Evolutionary conservation across 1,284 basidiomycete genomes (phyloP).

Genomic region (Leccinum cinnamomeum): DNA sequence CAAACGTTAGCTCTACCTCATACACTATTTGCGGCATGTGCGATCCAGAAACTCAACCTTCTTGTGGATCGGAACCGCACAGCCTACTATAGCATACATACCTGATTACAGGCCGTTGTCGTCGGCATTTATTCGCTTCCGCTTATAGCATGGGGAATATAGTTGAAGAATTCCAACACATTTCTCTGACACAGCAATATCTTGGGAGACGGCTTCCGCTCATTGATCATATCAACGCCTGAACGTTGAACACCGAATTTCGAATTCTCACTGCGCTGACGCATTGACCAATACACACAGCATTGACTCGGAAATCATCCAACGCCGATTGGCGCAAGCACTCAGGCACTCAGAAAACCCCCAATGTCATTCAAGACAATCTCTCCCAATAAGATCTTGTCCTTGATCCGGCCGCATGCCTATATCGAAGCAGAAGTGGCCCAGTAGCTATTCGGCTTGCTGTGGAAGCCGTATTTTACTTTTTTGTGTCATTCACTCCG

Average conservation of each 20-base stretch:
- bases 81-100: neutral
- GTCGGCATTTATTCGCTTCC: neutral
- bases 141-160: neutral
- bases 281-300: constrained; percentile 11
- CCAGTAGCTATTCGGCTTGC: neutral
- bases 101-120: neutral
- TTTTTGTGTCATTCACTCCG: constrained; percentile 1
- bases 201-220: constrained; percentile 11
- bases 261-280: constrained; percentile 11
- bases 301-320: neutral
- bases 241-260: neutral
- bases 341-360: constrained; percentile 5
- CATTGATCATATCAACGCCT: neutral
- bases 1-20: neutral
- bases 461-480: constrained; percentile 1
- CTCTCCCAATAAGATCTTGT: constrained; percentile 1
- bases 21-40: constrained; percentile 3
- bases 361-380: constrained; percentile 2
- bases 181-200: neutral
- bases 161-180: neutral
- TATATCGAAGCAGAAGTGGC: constrained; percentile 1
- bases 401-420: constrained; percentile 5
- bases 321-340: constrained; percentile 3
- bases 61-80: constrained; percentile 10
- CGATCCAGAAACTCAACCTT: constrained; percentile 11